Evolutionary conservation across 169 alveolate genomes (phyloP).

Genomic region (Condylostoma magnum): DNA sequence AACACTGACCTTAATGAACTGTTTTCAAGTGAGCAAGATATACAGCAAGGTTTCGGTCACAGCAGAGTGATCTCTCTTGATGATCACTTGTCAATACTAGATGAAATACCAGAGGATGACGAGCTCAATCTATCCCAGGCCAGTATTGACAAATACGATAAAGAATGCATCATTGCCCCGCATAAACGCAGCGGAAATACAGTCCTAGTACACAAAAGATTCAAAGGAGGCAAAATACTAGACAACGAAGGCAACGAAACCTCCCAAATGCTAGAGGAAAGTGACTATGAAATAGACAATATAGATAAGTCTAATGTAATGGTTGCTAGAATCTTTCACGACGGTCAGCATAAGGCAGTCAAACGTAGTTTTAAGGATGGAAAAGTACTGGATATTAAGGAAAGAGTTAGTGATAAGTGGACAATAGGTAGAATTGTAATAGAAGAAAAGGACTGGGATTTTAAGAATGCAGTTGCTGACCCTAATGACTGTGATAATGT

Average conservation of each 20-base stretch:
- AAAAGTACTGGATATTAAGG: constrained; percentile 10
- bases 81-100: no score
- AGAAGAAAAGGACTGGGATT: constrained; percentile 15
- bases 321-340: not conserved
- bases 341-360: not conserved
- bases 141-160: constrained; percentile 4
- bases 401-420: constrained; percentile 9
- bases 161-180: constrained; percentile 5
- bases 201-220: constrained; percentile 12
- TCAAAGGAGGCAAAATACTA: not conserved
- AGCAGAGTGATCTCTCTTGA: no score
- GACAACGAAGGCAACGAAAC: no score
- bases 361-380: not conserved
- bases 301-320: constrained; percentile 20
- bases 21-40: no score
- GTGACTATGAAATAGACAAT: not conserved
- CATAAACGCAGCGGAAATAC: constrained; percentile 18
- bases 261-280: not conserved
- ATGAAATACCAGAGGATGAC: constrained; percentile 4
- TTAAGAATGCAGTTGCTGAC: constrained; percentile 3
- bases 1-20: no score
- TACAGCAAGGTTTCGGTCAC: no score
- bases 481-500: not conserved
- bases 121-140: constrained; percentile 5
- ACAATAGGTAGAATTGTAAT: constrained; percentile 5